phyloP scores from a whole-genome alignment of 768 basidiomycete species.

The Trametes elegans region DNA sequence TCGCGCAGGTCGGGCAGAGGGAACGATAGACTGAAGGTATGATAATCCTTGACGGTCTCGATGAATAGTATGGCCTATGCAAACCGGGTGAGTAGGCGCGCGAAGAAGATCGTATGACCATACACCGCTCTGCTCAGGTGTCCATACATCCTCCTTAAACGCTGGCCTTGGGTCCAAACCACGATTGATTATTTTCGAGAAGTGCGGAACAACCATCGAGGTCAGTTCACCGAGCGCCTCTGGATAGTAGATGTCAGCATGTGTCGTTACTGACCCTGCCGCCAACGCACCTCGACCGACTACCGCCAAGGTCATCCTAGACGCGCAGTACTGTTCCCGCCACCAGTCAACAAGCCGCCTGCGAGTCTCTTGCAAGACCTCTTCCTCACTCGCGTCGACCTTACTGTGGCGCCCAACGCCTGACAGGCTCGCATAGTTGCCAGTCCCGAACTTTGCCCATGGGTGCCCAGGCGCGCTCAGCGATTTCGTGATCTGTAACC shows the following conservation, averaged over 20 bases:
- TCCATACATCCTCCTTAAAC: slow-evolving; percentile 23
- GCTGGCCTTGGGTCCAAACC: slow-evolving; percentile 25
- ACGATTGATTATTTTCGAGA: slow-evolving; percentile 33
- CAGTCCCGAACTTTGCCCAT: slow-evolving; percentile 49
- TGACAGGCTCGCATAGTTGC: slow-evolving; percentile 37
- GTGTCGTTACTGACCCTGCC: no score
- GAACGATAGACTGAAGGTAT: slow-evolving; percentile 40
- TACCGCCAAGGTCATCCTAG: slow-evolving; percentile 37
- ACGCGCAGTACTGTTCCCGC: slow-evolving; percentile 36
- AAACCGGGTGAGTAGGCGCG: slow-evolving; percentile 9
- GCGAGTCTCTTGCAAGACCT: slow-evolving; percentile 34
- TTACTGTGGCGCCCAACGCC: not conserved
- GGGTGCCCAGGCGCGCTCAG: slow-evolving; percentile 38
- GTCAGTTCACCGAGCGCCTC: slow-evolving; percentile 37
- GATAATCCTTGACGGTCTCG: slow-evolving; percentile 45
- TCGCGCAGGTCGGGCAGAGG: slow-evolving; percentile 34
- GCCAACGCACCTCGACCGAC: slow-evolving; percentile 34
- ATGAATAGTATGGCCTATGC: slow-evolving; percentile 39
- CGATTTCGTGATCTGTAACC: slow-evolving; percentile 49
- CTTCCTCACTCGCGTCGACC: slow-evolving; percentile 37
- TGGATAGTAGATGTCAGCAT: slow-evolving; percentile 3
- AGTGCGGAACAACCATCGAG: slow-evolving; percentile 29
- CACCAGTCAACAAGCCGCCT: slow-evolving; percentile 38
- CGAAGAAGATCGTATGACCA: not conserved
- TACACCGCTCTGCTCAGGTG: slow-evolving; percentile 22